Conservation (phyloP, 1,139 yeast genomes). For the Diutina catenulata region DNA sequence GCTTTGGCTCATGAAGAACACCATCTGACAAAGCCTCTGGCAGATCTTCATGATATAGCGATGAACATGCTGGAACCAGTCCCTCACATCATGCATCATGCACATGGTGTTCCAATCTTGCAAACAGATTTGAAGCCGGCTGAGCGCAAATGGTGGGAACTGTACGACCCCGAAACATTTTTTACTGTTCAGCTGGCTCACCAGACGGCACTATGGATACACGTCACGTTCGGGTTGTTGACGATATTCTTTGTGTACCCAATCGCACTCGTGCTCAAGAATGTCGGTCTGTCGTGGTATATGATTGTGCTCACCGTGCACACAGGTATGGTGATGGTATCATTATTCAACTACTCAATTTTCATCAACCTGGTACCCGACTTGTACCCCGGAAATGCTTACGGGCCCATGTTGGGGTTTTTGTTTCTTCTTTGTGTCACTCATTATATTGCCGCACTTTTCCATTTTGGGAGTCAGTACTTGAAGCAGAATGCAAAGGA, state of each 20-base stretch:
- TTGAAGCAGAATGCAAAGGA: no score
- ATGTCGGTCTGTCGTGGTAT: conserved; percentile 45
- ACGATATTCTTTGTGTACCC: conserved; percentile 74
- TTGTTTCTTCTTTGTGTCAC: conserved; percentile 38
- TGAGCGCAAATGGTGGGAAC: conserved; percentile 68
- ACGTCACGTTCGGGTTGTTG: conserved; percentile 41
- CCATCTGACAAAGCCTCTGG: no score
- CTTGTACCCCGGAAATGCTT: conserved; percentile 69
- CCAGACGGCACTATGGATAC: conserved; percentile 44
- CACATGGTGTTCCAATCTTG: conserved; percentile 71
- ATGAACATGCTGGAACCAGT: no score
- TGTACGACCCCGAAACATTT: conserved; percentile 70
- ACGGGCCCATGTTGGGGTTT: conserved; percentile 52
- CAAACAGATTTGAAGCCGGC: conserved; percentile 57
- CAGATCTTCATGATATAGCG: no score
- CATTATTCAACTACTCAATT: conserved; percentile 46
- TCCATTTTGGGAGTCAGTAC: no score
- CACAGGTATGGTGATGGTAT: conserved; percentile 29
- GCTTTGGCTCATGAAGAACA: no score
- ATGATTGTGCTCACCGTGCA: conserved; percentile 45
- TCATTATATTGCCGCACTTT: conserved; percentile 52
- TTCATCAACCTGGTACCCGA: conserved; percentile 52
- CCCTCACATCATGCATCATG: conserved; percentile 41
- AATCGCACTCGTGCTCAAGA: conserved; percentile 50
- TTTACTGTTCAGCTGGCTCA: conserved; percentile 43